Base-by-base conservation (phyloP, 768 basidiomycete species). In the Phylloporus arenicola region DNA sequence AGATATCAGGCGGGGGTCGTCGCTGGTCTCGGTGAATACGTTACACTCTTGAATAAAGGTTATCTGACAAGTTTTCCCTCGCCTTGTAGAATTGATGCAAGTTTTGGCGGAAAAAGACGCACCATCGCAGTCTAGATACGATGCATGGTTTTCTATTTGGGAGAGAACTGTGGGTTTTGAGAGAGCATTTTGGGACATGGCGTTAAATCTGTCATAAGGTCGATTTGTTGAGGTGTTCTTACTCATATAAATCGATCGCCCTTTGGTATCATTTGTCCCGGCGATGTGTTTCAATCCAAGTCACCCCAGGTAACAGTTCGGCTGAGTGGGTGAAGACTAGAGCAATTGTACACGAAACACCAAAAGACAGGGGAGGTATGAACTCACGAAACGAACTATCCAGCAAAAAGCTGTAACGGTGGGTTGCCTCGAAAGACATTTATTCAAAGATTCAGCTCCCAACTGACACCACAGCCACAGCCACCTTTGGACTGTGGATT, bases 381-480 rank as follows among this genome's bases (percentile, higher is more conserved):
- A 27, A 42, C 25, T 42, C 25, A 29, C 41, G 9, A 29, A 25
- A 42, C 16, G 16, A 22, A 42, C 3, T 42, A 1, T 3, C 25
- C 4, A n/a, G 24, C 24, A 27, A 27, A 41, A 12, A 6, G 14
- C 22, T 17, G 9, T 17, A 10, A 24, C 29, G 3, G 4, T 22
- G 17, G 33, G 24, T 8, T 13, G 22, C 40, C 17, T 40, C 49
- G 6, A 24, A 25, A 25, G 25, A 29, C 27, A 29, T 29, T 29
- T 10, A 10, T 29, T 29, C 48, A 59, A 22, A 49, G 55, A 63
- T 90, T 89, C 50, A 91, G 73, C 63, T 94, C 91, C 92, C 92
- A 95, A 63, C 90, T 92, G 25, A 96, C 84, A 16, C 94, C 94
- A 62, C 94, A 96, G 8, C 94, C 93, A 58, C 94, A 98, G 0